phyloP scores from a whole-genome alignment of 2,329 filamentous ascomycete species.

The Penicillium sclerotiorum region DNA sequence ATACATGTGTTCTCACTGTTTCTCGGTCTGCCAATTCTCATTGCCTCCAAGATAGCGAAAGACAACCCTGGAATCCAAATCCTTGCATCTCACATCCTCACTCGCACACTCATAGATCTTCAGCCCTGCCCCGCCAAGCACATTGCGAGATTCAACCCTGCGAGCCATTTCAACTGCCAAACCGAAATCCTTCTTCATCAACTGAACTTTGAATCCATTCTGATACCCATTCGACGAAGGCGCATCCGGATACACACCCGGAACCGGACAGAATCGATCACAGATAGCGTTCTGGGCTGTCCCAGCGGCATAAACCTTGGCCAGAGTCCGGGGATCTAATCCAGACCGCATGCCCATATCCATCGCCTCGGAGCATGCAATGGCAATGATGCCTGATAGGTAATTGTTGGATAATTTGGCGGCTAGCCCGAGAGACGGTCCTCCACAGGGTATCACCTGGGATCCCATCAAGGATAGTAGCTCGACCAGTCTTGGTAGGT shows the following conservation, averaged over 20 bases:
- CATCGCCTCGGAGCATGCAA: conserved; percentile 61
- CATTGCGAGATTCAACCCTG: conserved; percentile 53
- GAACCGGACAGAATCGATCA: conserved; percentile 56
- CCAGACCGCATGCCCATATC: conserved; percentile 63
- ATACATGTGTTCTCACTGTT: not conserved
- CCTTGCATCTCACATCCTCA: conserved; percentile 54
- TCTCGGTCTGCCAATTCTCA: conserved; percentile 50
- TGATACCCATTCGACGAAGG: conserved; percentile 54
- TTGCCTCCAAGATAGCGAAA: conserved; percentile 59
- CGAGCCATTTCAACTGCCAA: conserved; percentile 60
- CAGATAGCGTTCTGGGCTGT: conserved; percentile 57
- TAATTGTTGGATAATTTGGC: conserved; percentile 67
- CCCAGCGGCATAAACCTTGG: conserved; percentile 54
- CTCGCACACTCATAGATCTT: conserved; percentile 56
- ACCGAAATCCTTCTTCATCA: conserved; percentile 63
- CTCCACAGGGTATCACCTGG: conserved; percentile 59
- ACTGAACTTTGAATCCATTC: conserved; percentile 60
- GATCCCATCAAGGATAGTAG: conserved; percentile 57
- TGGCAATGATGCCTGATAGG: conserved; percentile 60
- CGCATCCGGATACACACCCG: conserved; percentile 52
- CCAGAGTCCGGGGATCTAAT: conserved; percentile 57
- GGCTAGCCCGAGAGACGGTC: conserved; percentile 57
- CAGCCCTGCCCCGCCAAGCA: conserved; percentile 54
- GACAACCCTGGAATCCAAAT: conserved; percentile 60
- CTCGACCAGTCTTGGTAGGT: conserved; percentile 46